These are phyloP conservation scores for Solanum etuberosum DNA, from an alignment of 257 asterid genomes.

Conservation along the genomic window DNA sequence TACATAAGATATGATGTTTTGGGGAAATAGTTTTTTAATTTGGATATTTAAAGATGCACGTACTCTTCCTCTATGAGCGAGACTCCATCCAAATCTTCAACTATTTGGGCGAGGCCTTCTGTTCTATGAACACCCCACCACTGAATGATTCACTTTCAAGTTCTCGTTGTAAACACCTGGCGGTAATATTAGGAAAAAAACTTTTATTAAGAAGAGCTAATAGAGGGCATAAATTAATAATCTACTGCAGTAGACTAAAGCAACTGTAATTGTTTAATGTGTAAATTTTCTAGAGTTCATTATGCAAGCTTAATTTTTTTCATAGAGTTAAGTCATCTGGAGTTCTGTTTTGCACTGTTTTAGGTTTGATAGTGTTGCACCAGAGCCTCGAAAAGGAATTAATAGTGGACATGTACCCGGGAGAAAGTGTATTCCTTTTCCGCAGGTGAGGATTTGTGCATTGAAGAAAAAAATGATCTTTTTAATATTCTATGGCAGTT, in stretches of 20 bases:
- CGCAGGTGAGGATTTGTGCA: conserved; percentile 43
- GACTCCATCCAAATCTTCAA: too few species aligned
- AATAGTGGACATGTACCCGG: conserved; percentile 86
- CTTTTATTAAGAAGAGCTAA: too few species aligned
- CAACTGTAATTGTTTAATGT: background rate
- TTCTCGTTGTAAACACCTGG: background rate
- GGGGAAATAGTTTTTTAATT: background rate
- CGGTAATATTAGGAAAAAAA: background rate
- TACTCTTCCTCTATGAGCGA: too few species aligned
- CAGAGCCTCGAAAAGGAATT: conserved; percentile 94
- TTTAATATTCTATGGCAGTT: background rate
- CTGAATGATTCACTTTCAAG: too few species aligned
- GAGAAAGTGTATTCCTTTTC: conserved; percentile 87
- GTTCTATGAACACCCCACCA: too few species aligned
- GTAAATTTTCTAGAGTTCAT: background rate
- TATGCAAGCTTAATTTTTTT: background rate
- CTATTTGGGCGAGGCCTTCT: too few species aligned
- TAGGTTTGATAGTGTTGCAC: conserved; percentile 91
- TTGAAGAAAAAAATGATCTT: background rate
- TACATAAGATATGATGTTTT: background rate
- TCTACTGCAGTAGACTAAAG: background rate
- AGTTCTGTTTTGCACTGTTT: background rate
- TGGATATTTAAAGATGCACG: background rate
- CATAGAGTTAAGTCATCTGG: background rate
- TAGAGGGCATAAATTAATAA: background rate